Conservation (phyloP, 1,139 yeast genomes). For the Nakaseomyces nivariensis region DNA sequence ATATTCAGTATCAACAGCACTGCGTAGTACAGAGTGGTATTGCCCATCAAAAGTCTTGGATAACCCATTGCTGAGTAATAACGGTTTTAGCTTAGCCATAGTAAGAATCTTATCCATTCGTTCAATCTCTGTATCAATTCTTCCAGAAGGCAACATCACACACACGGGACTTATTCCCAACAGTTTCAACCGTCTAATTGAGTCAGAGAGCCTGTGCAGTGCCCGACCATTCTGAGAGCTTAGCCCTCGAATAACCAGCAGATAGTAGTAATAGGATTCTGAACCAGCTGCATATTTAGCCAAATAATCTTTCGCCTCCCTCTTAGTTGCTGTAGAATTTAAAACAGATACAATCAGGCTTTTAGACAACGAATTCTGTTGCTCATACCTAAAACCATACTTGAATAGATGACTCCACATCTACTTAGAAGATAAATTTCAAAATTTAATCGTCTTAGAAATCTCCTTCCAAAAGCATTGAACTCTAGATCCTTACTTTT, state of each 20-base stretch:
- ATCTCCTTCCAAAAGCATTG: not conserved
- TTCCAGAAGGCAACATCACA: constrained; percentile 20
- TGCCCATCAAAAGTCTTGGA: constrained; percentile 10
- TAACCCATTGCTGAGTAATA: constrained; percentile 17
- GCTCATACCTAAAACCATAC: constrained; percentile 10
- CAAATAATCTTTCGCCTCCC: constrained; percentile 62
- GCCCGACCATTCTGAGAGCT: constrained; percentile 7
- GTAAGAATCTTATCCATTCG: constrained; percentile 18
- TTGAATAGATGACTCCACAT: constrained; percentile 8
- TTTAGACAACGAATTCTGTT: constrained; percentile 31
- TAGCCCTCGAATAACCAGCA: constrained; percentile 23
- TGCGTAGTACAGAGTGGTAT: constrained; percentile 11
- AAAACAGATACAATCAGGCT: constrained; percentile 55
- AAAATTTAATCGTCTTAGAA: no score
- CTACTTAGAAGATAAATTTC: not conserved
- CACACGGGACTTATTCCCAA: constrained; percentile 26
- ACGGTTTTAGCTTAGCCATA: constrained; percentile 18
- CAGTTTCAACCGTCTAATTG: constrained; percentile 19
- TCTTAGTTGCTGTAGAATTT: constrained; percentile 64
- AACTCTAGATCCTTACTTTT: not conserved
- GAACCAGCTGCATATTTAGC: constrained; percentile 38
- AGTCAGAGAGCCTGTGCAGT: constrained; percentile 14
- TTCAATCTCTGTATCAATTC: constrained; percentile 16
- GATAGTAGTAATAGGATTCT: constrained; percentile 16
- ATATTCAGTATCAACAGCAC: constrained; percentile 9